Evolutionary conservation across 768 basidiomycete species (phyloP).

Genomic region (Trametes maxima): DNA sequence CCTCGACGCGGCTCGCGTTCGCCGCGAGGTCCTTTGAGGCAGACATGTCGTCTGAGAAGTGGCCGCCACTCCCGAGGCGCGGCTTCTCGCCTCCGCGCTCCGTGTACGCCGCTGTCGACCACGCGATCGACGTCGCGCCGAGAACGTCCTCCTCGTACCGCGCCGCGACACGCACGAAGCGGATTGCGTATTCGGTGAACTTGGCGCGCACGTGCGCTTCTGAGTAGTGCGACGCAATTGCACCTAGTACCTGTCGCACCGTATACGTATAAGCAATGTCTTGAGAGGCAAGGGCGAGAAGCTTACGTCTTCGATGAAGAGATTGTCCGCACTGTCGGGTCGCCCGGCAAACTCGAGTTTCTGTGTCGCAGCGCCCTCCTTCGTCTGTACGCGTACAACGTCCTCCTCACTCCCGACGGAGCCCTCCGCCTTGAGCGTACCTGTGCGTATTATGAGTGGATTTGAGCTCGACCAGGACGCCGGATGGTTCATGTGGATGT

Average conservation of each 20-base stretch:
- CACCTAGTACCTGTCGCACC: slow-evolving; percentile 65
- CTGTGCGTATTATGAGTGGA: slow-evolving; percentile 55
- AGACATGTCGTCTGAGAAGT: slow-evolving; percentile 71
- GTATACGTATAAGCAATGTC: not conserved
- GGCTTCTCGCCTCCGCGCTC: slow-evolving; percentile 43
- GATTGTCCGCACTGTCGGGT: slow-evolving; percentile 68
- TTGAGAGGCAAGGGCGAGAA: not conserved
- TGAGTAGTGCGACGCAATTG: slow-evolving; percentile 91
- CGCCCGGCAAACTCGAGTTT: slow-evolving; percentile 60
- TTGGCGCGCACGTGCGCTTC: slow-evolving; percentile 86
- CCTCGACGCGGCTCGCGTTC: slow-evolving; percentile 88
- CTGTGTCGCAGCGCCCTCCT: slow-evolving; percentile 46
- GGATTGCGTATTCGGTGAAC: slow-evolving; percentile 84
- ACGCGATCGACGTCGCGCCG: slow-evolving; percentile 78
- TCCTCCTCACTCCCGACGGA: slow-evolving; percentile 72
- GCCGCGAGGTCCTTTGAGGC: slow-evolving; percentile 69
- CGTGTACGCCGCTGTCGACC: slow-evolving; percentile 56
- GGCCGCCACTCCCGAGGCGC: slow-evolving; percentile 79
- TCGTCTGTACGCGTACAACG: slow-evolving; percentile 55
- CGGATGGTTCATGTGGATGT: slow-evolving; percentile 61
- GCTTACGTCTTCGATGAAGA: slow-evolving; percentile 94
- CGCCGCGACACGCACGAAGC: slow-evolving; percentile 89
- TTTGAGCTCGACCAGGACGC: slow-evolving; percentile 35
- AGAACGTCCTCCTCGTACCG: slow-evolving; percentile 84
- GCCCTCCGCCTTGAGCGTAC: slow-evolving; percentile 65